Percentiles rank a stretch among this genome's conserved stretches.
Conservation (phyloP, 306 rosid genomes). For the Quercus mongolica region DNA sequence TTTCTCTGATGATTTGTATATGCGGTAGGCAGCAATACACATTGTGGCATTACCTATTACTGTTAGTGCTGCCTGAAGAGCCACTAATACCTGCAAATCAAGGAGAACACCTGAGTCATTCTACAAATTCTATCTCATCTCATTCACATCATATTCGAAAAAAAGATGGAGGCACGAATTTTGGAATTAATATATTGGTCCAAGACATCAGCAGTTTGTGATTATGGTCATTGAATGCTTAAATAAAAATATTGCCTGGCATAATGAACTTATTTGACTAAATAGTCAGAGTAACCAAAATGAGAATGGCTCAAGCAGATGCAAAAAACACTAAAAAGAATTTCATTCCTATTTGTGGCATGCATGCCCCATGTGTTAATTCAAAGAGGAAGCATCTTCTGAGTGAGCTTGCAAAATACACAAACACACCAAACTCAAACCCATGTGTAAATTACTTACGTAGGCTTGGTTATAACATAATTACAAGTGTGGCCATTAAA, state of each 20-base stretch:
- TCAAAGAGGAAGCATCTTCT: neutral
- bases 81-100: slow-evolving; percentile 84
- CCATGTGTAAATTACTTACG: neutral
- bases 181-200: neutral
- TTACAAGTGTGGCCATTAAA: neutral
- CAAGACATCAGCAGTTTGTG: neutral
- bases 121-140: slow-evolving; percentile 1
- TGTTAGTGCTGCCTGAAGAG: slow-evolving; percentile 89
- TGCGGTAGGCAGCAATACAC: slow-evolving; percentile 87
- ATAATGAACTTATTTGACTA: neutral
- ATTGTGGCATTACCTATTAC: slow-evolving; percentile 81
- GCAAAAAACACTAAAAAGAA: neutral
- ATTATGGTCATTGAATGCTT: neutral
- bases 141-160: slow-evolving; percentile 7
- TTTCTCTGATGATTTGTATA: slow-evolving; percentile 69
- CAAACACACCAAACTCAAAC: neutral
- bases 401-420: neutral
- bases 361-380: neutral
- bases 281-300: neutral
- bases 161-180: slow-evolving; percentile 11
- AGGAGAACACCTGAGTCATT: slow-evolving; percentile 12
- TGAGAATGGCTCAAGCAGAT: neutral
- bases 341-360: neutral
- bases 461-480: neutral
- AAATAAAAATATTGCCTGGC: neutral